Evolutionary conservation across 108 stramenopile genomes (phyloP).

Genomic region (Fragilariopsis cylindrus): DNA sequence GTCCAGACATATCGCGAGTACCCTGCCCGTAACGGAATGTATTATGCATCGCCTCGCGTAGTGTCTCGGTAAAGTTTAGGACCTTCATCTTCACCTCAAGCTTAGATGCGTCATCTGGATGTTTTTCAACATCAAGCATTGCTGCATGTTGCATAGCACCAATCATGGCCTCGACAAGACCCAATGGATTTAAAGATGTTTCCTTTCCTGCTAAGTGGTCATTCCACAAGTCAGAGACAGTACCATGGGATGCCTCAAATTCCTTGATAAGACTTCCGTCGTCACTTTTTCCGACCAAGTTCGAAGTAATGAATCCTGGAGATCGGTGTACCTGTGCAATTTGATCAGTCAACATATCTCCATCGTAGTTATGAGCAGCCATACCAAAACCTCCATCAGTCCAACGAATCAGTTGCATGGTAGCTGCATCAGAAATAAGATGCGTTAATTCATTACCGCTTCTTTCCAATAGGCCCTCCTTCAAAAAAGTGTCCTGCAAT

Average conservation of each 20-base stretch:
- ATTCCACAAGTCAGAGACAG: slow-evolving; percentile 94
- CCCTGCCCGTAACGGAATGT: slow-evolving; percentile 97
- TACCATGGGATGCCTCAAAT: slow-evolving; percentile 97
- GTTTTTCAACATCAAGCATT: slow-evolving; percentile 66
- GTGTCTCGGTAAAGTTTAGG: slow-evolving; percentile 70
- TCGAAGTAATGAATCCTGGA: slow-evolving; percentile 97
- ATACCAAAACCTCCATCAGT: slow-evolving; percentile 97
- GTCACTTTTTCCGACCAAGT: slow-evolving; percentile 89
- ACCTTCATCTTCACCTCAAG: slow-evolving; percentile 55
- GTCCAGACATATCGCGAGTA: slow-evolving; percentile 94
- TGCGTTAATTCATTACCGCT: slow-evolving; percentile 92
- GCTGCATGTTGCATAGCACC: slow-evolving; percentile 95
- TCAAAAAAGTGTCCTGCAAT: slow-evolving; percentile 11
- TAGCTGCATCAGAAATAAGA: slow-evolving; percentile 96
- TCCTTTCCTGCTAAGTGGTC: slow-evolving; percentile 95
- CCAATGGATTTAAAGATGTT: slow-evolving; percentile 95
- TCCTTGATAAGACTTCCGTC: slow-evolving; percentile 93
- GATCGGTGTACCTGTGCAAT: slow-evolving; percentile 98
- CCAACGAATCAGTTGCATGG: slow-evolving; percentile 98
- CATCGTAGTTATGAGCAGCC: slow-evolving; percentile 98
- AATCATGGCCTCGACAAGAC: slow-evolving; percentile 94
- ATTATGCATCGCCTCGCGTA: slow-evolving; percentile 91
- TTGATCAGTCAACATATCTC: slow-evolving; percentile 93
- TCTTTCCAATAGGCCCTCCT: slow-evolving; percentile 83
- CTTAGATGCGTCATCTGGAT: slow-evolving; percentile 55